Evolutionary conservation across 306 rosid species (phyloP).

Genomic region (Psophocarpus tetragonolobus): DNA sequence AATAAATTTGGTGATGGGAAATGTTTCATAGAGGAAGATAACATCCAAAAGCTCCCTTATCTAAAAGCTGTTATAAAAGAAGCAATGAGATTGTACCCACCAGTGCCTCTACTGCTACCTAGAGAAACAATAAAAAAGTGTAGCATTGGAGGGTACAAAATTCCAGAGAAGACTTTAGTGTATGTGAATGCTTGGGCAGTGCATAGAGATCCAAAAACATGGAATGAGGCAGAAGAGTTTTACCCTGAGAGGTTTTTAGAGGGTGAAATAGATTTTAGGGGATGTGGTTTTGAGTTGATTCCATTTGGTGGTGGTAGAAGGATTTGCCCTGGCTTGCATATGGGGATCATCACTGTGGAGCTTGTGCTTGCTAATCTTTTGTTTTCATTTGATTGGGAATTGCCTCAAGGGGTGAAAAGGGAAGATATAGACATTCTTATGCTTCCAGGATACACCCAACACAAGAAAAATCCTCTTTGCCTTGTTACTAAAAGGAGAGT

Average conservation of each 20-base stretch:
- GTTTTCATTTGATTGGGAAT: not conserved
- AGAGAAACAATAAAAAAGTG: not conserved
- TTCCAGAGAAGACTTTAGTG: not conserved
- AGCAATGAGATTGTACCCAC: not conserved
- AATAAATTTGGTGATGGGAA: not conserved
- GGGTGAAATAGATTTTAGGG: not conserved
- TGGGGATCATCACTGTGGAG: not conserved
- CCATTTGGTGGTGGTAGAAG: slow-evolving; percentile 33
- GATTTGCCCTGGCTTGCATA: slow-evolving; percentile 33
- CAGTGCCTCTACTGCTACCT: not conserved
- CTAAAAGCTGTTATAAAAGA: not conserved
- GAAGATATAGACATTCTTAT: not conserved
- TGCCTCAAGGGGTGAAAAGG: not conserved
- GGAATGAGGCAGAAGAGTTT: not conserved
- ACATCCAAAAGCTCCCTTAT: not conserved
- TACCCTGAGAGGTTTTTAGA: not conserved
- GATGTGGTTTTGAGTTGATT: not conserved
- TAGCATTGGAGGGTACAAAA: not conserved
- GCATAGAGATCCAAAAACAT: not conserved
- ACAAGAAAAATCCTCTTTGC: not conserved
- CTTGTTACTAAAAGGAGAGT: not conserved
- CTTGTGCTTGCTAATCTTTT: not conserved
- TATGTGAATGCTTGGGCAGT: not conserved
- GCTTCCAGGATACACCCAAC: not conserved
- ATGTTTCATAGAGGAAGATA: not conserved